These are phyloP conservation scores for Eucommia ulmoides DNA, from an alignment of 257 asterid genomes.

Conservation along the genomic window DNA sequence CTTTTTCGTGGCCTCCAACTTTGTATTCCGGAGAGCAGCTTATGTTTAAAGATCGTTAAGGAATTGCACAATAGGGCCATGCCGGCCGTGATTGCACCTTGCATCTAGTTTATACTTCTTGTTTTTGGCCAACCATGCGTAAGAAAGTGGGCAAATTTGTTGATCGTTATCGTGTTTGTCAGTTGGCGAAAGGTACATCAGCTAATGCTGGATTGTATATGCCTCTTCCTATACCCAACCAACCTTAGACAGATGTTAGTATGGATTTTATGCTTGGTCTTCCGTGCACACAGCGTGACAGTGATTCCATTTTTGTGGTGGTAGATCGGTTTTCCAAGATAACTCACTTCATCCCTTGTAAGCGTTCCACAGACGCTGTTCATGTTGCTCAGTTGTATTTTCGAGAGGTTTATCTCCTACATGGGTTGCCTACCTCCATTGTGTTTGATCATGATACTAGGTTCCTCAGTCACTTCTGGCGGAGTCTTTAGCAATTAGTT, in stretches of 20 bases:
- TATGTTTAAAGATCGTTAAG: not conserved
- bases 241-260: not conserved
- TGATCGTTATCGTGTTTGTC: not conserved
- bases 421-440: constrained; percentile 3
- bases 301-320: constrained; percentile 1
- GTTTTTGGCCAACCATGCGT: not conserved
- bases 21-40: not conserved
- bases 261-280: constrained; percentile 4
- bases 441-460: not conserved
- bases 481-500: not conserved
- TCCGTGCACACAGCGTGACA: not conserved
- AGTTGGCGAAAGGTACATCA: not conserved
- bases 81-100: not conserved
- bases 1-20: not conserved
- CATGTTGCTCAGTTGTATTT: not conserved
- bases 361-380: not conserved
- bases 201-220: constrained; percentile 3
- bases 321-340: constrained; percentile 2
- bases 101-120: not conserved
- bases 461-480: constrained; percentile 5
- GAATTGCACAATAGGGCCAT: not conserved
- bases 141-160: not conserved
- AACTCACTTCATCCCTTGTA: constrained; percentile 1
- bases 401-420: not conserved
- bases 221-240: constrained; percentile 1